Percentiles rank a stretch among this genome's conserved stretches.
Evolutionary conservation across 148 eudicot species (phyloP).

Genomic region (Vaccinium corymbosum): DNA sequence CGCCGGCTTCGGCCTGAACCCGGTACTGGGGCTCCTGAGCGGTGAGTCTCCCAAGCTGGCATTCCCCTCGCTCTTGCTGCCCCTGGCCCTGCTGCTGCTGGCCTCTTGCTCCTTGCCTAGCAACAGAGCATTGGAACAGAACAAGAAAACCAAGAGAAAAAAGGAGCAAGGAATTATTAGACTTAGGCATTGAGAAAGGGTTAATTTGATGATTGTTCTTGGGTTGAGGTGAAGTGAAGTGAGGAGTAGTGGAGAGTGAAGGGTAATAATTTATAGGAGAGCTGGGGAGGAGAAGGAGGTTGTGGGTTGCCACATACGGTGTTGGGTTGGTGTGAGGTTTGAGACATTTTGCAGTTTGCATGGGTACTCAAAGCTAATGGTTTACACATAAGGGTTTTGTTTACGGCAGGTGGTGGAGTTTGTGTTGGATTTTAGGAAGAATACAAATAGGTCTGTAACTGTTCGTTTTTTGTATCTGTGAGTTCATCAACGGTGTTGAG

Average conservation of each 20-base stretch:
- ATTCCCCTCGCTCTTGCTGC: slow-evolving; percentile 29
- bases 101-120: slow-evolving; percentile 15
- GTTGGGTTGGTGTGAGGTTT: neutral
- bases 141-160: slow-evolving; percentile 25
- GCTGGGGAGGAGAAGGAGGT: slow-evolving; percentile 14
- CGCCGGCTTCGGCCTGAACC: slow-evolving; percentile 55
- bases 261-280: slow-evolving; percentile 29
- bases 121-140: slow-evolving; percentile 33
- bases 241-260: slow-evolving; percentile 14
- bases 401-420: neutral
- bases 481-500: neutral
- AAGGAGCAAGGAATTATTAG: slow-evolving; percentile 17
- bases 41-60: slow-evolving; percentile 39
- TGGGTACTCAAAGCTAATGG: slow-evolving; percentile 23
- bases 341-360: slow-evolving; percentile 44
- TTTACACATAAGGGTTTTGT: slow-evolving; percentile 33
- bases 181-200: slow-evolving; percentile 36
- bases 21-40: slow-evolving; percentile 46
- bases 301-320: slow-evolving; percentile 32
- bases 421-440: neutral
- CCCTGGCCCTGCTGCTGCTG: neutral
- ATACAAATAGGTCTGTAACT: too few relatives aligned
- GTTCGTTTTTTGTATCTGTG: neutral
- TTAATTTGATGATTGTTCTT: neutral
- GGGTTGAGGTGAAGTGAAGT: neutral